Evolutionary conservation across 257 asterid genomes (phyloP).

Genomic region (Cinchona pubescens): DNA sequence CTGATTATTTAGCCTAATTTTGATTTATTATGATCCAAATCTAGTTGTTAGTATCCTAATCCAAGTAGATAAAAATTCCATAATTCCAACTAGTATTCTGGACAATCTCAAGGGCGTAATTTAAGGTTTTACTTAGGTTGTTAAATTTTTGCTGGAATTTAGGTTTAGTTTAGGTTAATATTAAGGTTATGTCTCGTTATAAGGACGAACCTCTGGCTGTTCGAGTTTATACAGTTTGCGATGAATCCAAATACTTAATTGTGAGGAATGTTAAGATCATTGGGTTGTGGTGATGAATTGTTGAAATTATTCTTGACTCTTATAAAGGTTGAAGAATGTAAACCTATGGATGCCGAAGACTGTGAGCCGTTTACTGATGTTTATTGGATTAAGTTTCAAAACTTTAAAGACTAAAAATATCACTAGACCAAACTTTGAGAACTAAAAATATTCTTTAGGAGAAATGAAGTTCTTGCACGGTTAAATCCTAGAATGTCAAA

Average conservation of each 20-base stretch:
- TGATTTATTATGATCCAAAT: too few species aligned
- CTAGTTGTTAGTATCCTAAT: too few species aligned
- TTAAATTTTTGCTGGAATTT: too few species aligned
- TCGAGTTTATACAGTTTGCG: conserved; percentile 84
- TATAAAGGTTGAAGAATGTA: conserved; percentile 82
- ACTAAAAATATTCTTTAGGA: too few species aligned
- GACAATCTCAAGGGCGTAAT: too few species aligned
- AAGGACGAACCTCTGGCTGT: conserved; percentile 64
- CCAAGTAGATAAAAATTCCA: too few species aligned
- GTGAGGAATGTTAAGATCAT: conserved; percentile 83
- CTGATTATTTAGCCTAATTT: too few species aligned
- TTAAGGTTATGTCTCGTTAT: conserved; percentile 21
- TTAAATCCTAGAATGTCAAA: conserved; percentile 52
- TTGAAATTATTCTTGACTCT: conserved; percentile 50
- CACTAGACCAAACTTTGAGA: too few species aligned
- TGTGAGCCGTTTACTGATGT: conserved; percentile 80
- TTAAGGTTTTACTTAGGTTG: neutral
- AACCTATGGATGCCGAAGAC: conserved; percentile 93
- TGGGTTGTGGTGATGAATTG: conserved; percentile 87
- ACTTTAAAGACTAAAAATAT: too few species aligned
- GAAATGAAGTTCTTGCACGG: conserved; percentile 70
- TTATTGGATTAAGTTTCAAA: conserved; percentile 83
- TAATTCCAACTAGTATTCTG: too few species aligned
- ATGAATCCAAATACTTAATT: conserved; percentile 85
- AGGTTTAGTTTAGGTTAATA: too few species aligned